Conservation (phyloP, 495 filamentous ascomycete species). For the Chaetomidium leptoderma region DNA sequence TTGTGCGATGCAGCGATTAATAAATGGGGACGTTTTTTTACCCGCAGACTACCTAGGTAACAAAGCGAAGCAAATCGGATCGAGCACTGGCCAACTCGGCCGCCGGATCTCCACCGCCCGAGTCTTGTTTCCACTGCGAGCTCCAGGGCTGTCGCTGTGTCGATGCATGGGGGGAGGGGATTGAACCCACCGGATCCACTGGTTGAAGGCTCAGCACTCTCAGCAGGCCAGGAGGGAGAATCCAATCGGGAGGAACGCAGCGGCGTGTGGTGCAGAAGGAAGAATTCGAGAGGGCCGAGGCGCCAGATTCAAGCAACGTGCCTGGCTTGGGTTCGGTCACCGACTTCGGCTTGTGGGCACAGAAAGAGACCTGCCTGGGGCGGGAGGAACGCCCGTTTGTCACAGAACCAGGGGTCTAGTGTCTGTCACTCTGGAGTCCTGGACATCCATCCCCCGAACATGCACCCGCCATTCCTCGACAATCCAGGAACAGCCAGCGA, state of each 20-base stretch:
- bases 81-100: conserved; percentile 10
- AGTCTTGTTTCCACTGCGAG: conserved; percentile 16
- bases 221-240: conserved; percentile 10
- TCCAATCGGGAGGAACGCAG: conserved; percentile 18
- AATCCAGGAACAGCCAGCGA: conserved; percentile 5
- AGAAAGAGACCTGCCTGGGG: neutral
- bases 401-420: conserved; percentile 16
- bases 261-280: neutral
- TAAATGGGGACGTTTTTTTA: too few relatives aligned
- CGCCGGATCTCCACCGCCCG: conserved; percentile 2
- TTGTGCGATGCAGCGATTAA: conserved; percentile 17
- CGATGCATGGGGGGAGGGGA: conserved; percentile 7
- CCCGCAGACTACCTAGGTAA: too few relatives aligned
- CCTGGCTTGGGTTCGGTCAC: conserved; percentile 2
- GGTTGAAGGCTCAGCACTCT: conserved; percentile 8
- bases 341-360: conserved; percentile 14
- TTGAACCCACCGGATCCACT: conserved; percentile 14
- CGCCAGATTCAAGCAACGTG: neutral
- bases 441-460: neutral
- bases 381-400: conserved; percentile 10
- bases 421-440: too few relatives aligned
- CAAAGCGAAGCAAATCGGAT: conserved; percentile 5
- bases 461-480: neutral
- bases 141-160: too few relatives aligned
- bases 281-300: neutral